These are phyloP conservation scores for Calonectria henricotiae DNA, from an alignment of 2,329 filamentous ascomycete species.

Conservation along the genomic window DNA sequence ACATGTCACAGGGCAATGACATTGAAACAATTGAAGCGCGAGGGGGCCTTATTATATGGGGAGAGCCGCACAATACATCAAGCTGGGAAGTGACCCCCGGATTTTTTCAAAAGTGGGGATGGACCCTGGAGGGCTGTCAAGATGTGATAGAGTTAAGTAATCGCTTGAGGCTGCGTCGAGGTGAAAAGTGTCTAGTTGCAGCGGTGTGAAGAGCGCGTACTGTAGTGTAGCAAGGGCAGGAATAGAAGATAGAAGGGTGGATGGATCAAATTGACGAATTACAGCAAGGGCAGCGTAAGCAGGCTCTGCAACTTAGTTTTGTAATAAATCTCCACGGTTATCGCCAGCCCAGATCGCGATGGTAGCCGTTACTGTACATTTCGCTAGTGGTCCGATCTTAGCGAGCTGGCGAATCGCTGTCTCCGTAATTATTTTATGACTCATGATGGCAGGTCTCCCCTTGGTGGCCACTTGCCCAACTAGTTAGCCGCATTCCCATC, in stretches of 20 bases:
- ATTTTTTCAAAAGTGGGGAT: conserved; percentile 30
- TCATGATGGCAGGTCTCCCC: neutral
- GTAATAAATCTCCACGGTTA: no score
- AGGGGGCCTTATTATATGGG: conserved; percentile 30
- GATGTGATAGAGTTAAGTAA: conserved; percentile 27
- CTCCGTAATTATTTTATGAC: conserved; percentile 19
- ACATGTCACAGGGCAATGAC: neutral
- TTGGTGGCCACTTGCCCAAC: neutral
- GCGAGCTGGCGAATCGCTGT: neutral
- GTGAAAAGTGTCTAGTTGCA: conserved; percentile 11
- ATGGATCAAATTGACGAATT: neutral
- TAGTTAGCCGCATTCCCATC: neutral
- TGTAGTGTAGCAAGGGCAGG: neutral
- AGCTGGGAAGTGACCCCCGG: conserved; percentile 30
- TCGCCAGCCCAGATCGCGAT: neutral
- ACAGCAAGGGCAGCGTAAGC: neutral
- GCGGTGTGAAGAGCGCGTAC: neutral
- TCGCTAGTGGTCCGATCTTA: neutral
- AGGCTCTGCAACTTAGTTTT: neutral
- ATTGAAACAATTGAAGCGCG: conserved; percentile 8
- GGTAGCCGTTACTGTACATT: conserved; percentile 7
- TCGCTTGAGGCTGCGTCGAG: conserved; percentile 27
- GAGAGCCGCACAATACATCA: conserved; percentile 18
- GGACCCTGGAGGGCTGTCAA: conserved; percentile 29
- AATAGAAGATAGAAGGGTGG: neutral